Conservation (phyloP, 1,284 basidiomycete genomes). For the Athelia sp. region DNA sequence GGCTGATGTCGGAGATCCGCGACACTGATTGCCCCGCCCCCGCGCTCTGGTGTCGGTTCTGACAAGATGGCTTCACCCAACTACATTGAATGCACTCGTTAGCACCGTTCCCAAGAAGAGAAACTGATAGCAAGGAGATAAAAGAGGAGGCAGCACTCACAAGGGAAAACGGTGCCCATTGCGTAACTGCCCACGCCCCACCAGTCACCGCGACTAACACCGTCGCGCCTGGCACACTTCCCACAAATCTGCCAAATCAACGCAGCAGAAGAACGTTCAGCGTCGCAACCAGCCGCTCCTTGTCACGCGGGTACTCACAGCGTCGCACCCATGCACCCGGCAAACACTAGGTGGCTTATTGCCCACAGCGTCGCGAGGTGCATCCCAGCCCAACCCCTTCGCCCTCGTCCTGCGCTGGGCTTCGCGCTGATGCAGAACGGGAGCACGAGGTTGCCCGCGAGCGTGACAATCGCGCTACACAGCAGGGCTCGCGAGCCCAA, state of each 20-base stretch:
- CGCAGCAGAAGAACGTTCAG: background rate
- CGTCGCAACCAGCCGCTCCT: too few relatives aligned
- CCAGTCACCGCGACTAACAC: slow-evolving; percentile 64
- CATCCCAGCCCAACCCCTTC: slow-evolving; percentile 23
- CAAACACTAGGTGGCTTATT: slow-evolving; percentile 65
- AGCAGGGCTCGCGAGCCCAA: slow-evolving; percentile 84
- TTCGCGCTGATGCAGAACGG: slow-evolving; percentile 60
- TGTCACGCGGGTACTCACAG: too few relatives aligned
- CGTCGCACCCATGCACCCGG: slow-evolving; percentile 66
- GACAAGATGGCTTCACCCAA: slow-evolving; percentile 70
- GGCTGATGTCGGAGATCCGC: slow-evolving; percentile 35
- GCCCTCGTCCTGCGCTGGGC: slow-evolving; percentile 2
- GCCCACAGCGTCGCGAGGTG: slow-evolving; percentile 74
- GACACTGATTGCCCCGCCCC: slow-evolving; percentile 48
- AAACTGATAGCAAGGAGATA: background rate
- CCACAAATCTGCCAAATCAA: slow-evolving; percentile 47
- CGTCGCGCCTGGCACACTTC: slow-evolving; percentile 58
- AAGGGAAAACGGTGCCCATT: slow-evolving; percentile 78
- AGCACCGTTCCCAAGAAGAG: too few relatives aligned
- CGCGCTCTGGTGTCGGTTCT: slow-evolving; percentile 29
- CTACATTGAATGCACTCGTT: slow-evolving; percentile 37
- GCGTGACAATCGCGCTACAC: slow-evolving; percentile 67
- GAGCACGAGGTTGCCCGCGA: slow-evolving; percentile 65
- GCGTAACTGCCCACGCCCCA: slow-evolving; percentile 74
- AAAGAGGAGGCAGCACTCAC: slow-evolving; percentile 36